Base-by-base conservation (phyloP, 129 eudicot species). In the Flaveria robusta region DNA sequence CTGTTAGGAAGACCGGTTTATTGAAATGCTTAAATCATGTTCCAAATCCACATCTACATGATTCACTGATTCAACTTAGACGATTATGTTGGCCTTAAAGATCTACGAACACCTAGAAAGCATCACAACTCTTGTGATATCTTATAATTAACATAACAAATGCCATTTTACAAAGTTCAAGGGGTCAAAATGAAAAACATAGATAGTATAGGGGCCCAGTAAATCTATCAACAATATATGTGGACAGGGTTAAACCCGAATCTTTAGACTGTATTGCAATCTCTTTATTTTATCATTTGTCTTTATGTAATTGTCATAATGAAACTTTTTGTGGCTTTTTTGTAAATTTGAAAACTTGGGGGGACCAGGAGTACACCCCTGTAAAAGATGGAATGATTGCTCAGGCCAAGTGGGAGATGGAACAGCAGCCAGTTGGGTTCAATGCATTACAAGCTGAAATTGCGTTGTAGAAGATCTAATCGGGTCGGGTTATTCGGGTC, bases 351-450 rank as follows among this genome's bases (percentile, higher is more conserved):
- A 24, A 50, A 79, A 79, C 66, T 52, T 79, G 69, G 79, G 78
- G 83, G 83, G 83, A 73, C 83, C 83, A 90, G 96, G 92, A 90
- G 59, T 90, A 90, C 77, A 82, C 71, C 70, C 87, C 96, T 46
- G 96, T 83, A 74, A 84, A 82, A 43, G 88, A 86, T 86, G 92
- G 77, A 82, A 87, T 52, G 45, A 77, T 86, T 15, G 88, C 83
- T 46, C 84, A 90, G 74, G 71, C 82, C 64, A 83, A 77, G 70
- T 90, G 96, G 96, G 92, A 86, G 29, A 88, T 80, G 58, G 91
- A 85, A 46, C 85, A 51, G 79, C 83, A 76, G 70, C 82, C 75
- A 55, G 85, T 86, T 83, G 95, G 83, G 74, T 89, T 84, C 74
- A 84, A 54, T 65, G 77, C 86, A 31, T 58, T 85, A 81, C 85